Base-by-base conservation (phyloP, 2,329 filamentous ascomycete genomes). In the Aspergillus viridinutans region DNA sequence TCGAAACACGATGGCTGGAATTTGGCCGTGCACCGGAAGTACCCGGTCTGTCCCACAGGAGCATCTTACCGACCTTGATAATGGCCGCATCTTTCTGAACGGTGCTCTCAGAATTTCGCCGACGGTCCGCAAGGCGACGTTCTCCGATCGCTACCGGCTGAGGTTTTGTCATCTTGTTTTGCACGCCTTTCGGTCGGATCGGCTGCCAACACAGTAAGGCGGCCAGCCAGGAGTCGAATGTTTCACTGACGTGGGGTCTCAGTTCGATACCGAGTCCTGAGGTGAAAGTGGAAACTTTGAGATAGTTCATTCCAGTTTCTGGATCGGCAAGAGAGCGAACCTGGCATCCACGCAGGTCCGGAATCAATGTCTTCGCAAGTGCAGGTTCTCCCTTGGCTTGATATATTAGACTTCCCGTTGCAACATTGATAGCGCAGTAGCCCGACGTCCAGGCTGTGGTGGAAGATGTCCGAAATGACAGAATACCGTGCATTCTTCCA, bases 11-110 rank as follows among this genome's bases (percentile, higher is more conserved):
- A 20, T 74, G 72, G 21, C 66, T 56, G 54, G 70, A 69, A 35
- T 69, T 67, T 9, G 71, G 71, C 25, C 69, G 69, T 49, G 70
- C 68, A 7, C 73, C 72, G 14, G 72, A 72, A n/a, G 72, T 71
- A 35, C 71, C 74, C 2, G 87, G 88, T 70, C 89, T 94, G 74
- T 97, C 92, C 93, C 92, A 97, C 49, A 96, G 81, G 69, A 92
- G 87, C 69, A 96, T 85, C 69, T 92, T 92, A 55, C 92, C 94
- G 50, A 97, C 90, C 71, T 97, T 99, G 78, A 97, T 97, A 63
- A 97, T 94, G 55, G 89, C 86, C 3, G 85, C 84, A 60, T 91
- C 88, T 69, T 88, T 94, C 28, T 81, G 76, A 28, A 80, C 67
- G 2, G 81, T 80, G 52, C 67, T 75, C 59, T 79, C 77, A 9